A percentile compares a stretch with the other conserved stretches of the same genome.
Evolutionary conservation across 192 early-diverging fungal species (phyloP).

Genomic region (Mortierella antarctica): DNA sequence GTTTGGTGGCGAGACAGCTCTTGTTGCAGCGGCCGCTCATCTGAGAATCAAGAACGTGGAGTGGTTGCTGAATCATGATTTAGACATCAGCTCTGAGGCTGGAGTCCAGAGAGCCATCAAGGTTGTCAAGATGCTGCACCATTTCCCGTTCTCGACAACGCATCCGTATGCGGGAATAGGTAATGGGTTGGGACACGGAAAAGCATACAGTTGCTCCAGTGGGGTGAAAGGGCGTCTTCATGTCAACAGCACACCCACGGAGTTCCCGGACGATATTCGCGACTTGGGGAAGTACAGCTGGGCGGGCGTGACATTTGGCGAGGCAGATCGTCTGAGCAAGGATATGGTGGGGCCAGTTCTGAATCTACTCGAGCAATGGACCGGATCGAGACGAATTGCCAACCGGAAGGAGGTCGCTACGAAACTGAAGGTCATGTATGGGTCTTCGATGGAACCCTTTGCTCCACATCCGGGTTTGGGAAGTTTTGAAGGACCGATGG

Average conservation of each 20-base stretch:
- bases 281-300: constrained; percentile 50
- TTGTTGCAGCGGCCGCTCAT: constrained; percentile 51
- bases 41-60: constrained; percentile 49
- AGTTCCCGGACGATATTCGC: constrained; percentile 24
- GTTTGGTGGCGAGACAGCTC: constrained; percentile 46
- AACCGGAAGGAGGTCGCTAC: constrained; percentile 44
- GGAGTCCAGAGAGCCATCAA: constrained; percentile 43
- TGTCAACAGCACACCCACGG: background rate
- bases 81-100: constrained; percentile 38
- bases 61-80: constrained; percentile 43
- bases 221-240: background rate
- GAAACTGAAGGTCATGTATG: constrained; percentile 50
- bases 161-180: background rate
- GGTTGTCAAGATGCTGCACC: constrained; percentile 42
- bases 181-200: constrained; percentile 1
- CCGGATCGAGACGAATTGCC: constrained; percentile 21
- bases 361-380: constrained; percentile 35
- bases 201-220: background rate
- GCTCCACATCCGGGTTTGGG: background rate
- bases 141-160: background rate
- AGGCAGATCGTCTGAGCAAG: constrained; percentile 39
- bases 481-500: constrained; percentile 1
- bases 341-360: constrained; percentile 46
- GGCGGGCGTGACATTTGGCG: constrained; percentile 43
- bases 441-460: constrained; percentile 24